phyloP scores from a whole-genome alignment of 495 filamentous ascomycete genomes.

The Penicillium chermesinum region DNA sequence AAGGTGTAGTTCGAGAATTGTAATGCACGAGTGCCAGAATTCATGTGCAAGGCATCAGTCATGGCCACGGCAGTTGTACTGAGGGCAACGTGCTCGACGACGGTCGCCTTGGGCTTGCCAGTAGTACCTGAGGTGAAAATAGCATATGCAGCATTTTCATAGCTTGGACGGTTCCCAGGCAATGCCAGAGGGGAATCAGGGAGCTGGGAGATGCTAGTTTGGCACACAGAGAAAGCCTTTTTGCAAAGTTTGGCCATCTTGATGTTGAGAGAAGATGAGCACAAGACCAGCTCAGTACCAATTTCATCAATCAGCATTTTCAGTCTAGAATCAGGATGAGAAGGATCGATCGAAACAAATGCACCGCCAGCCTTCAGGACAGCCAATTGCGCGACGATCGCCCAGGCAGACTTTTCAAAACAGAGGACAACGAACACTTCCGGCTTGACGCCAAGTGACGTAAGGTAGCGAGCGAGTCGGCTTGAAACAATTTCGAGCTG shows the following conservation, averaged over 20 bases:
- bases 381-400: slow-evolving; percentile 48
- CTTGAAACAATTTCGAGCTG: slow-evolving; percentile 37
- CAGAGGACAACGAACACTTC: slow-evolving; percentile 48
- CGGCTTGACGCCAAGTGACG: slow-evolving; percentile 37
- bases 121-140: slow-evolving; percentile 51
- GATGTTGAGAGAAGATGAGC: slow-evolving; percentile 26
- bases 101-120: slow-evolving; percentile 46
- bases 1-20: slow-evolving; percentile 68
- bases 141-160: slow-evolving; percentile 38
- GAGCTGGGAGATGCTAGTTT: slow-evolving; percentile 25
- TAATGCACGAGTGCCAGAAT: slow-evolving; percentile 51
- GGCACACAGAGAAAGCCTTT: slow-evolving; percentile 26
- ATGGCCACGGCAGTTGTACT: slow-evolving; percentile 30
- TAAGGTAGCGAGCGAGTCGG: slow-evolving; percentile 32
- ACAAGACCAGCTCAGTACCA: slow-evolving; percentile 35
- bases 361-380: slow-evolving; percentile 56
- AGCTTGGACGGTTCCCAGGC: slow-evolving; percentile 10
- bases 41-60: slow-evolving; percentile 38
- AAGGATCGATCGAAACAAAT: slow-evolving; percentile 54
- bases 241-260: slow-evolving; percentile 30
- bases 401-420: slow-evolving; percentile 55
- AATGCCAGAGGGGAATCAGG: slow-evolving; percentile 17
- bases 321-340: slow-evolving; percentile 50
- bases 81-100: slow-evolving; percentile 40
- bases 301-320: slow-evolving; percentile 49